Evolutionary conservation across 2,329 filamentous ascomycete species (phyloP).

Genomic region (Apiospora aurea): DNA sequence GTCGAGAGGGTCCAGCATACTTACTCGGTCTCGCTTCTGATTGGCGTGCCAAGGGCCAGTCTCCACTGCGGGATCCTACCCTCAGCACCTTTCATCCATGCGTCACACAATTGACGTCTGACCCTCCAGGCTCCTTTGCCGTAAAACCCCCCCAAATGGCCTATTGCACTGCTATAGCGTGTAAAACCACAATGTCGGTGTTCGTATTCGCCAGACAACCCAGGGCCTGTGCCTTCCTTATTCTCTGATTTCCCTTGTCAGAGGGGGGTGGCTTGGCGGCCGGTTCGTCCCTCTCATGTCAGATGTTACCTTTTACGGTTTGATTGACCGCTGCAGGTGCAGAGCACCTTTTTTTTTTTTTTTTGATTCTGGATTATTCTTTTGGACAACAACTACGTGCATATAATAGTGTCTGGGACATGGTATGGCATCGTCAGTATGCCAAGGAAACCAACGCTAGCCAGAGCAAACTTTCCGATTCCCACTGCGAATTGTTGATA

Average conservation of each 20-base stretch:
- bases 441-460: not conserved
- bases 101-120: slow-evolving; percentile 20
- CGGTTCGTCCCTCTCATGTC: not conserved
- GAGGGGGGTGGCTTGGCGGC: slow-evolving; percentile 2
- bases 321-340: not conserved
- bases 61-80: slow-evolving; percentile 17
- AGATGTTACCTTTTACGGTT: not conserved
- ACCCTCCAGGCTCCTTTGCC: slow-evolving; percentile 2
- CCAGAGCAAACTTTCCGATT: not conserved
- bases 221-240: not conserved
- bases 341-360: not conserved
- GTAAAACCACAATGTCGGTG: not conserved
- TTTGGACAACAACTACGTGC: slow-evolving; percentile 9
- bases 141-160: not conserved
- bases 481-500: not conserved
- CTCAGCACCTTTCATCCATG: not conserved
- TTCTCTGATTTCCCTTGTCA: not conserved
- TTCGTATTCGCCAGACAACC: slow-evolving; percentile 1
- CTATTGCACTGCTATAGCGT: not conserved
- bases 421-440: slow-evolving; percentile 9
- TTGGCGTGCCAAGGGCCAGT: not conserved
- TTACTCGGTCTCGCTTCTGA: not conserved
- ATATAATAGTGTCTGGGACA: not conserved
- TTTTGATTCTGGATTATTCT: not conserved
- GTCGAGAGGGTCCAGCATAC: not conserved